These are phyloP conservation scores for Stereum hirsutum DNA, from an alignment of 1,284 basidiomycete species.

Conservation along the genomic window DNA sequence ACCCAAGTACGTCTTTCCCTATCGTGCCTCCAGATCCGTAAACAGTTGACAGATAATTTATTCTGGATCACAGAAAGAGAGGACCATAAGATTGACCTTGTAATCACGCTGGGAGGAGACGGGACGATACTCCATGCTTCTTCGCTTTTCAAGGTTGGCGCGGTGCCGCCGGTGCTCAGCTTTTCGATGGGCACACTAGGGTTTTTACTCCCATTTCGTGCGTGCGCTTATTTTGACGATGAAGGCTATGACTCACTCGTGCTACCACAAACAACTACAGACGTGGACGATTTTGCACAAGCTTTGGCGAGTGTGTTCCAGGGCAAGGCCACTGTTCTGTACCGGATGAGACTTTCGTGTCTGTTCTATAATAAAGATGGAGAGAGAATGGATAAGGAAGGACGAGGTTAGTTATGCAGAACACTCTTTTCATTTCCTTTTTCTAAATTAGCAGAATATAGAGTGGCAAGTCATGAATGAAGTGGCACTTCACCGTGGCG, in stretches of 20 bases:
- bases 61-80: constrained; percentile 31
- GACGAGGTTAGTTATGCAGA: constrained; percentile 35
- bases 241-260: constrained; percentile 1
- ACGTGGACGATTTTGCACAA: constrained; percentile 73
- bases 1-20: constrained; percentile 42
- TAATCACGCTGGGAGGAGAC: constrained; percentile 91
- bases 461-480: constrained; percentile 99
- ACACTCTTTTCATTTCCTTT: neutral
- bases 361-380: constrained; percentile 61
- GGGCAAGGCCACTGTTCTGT: constrained; percentile 72
- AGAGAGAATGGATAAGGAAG: constrained; percentile 41
- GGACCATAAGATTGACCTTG: constrained; percentile 67
- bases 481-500: constrained; percentile 86
- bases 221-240: constrained; percentile 27
- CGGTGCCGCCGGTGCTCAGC: constrained; percentile 90
- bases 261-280: constrained; percentile 25
- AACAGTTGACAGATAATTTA: constrained; percentile 9
- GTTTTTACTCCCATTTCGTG: constrained; percentile 90
- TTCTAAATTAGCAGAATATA: constrained; percentile 14
- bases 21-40: no score
- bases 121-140: constrained; percentile 95
- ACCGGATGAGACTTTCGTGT: constrained; percentile 83
- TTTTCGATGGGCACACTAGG: constrained; percentile 96
- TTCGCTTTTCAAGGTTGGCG: constrained; percentile 80
- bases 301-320: constrained; percentile 72